These are phyloP conservation scores for Sanguinoderma infundibulare DNA, from an alignment of 1,284 basidiomycete species.

Conservation along the genomic window DNA sequence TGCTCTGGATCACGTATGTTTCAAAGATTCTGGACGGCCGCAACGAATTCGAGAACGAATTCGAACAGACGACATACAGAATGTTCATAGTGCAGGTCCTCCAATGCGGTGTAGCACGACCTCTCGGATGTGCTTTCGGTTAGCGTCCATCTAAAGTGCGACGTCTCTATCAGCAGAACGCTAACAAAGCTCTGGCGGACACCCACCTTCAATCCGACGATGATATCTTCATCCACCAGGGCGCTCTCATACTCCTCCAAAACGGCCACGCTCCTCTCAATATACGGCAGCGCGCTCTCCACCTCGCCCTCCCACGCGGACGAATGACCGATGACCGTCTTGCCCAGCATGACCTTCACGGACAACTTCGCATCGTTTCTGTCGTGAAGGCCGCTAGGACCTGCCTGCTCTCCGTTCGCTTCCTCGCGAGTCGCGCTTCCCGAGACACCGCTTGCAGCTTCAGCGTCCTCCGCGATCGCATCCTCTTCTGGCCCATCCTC, in stretches of 20 bases:
- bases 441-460: background rate
- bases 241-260: slow-evolving; percentile 42
- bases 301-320: slow-evolving; percentile 18
- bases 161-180: too few relatives aligned
- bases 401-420: background rate
- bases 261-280: slow-evolving; percentile 33
- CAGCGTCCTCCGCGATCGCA: too few relatives aligned
- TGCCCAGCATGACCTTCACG: slow-evolving; percentile 15
- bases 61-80: too few relatives aligned
- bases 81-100: slow-evolving; percentile 11
- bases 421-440: background rate
- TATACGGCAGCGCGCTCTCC: slow-evolving; percentile 23
- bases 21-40: too few relatives aligned
- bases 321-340: slow-evolving; percentile 12
- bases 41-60: too few relatives aligned
- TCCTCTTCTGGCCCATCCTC: background rate
- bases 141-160: slow-evolving; percentile 16
- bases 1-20: too few relatives aligned
- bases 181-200: too few relatives aligned
- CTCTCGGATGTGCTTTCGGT: slow-evolving; percentile 15
- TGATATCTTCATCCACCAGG: slow-evolving; percentile 52
- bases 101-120: slow-evolving; percentile 22
- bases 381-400: background rate
- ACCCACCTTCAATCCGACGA: slow-evolving; percentile 48
- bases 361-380: background rate